Evolutionary conservation across 352 stramenopile species (phyloP).

Genomic region (Globisporangium sylvaticum): DNA sequence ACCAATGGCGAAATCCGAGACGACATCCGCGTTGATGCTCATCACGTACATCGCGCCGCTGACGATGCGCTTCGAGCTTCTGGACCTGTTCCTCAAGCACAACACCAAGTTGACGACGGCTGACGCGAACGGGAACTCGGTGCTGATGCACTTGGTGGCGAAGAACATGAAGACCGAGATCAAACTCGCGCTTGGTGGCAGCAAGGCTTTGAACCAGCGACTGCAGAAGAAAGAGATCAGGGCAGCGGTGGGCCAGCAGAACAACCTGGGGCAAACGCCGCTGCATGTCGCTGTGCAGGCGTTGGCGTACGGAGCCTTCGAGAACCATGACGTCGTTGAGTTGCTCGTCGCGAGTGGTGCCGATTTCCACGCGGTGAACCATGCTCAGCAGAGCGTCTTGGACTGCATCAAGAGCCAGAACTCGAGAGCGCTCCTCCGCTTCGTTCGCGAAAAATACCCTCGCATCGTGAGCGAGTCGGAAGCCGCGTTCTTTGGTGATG

Average conservation of each 20-base stretch:
- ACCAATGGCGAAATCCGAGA: constrained; percentile 35
- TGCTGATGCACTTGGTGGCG: constrained; percentile 52
- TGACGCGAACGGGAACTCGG: constrained; percentile 52
- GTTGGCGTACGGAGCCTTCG: constrained; percentile 49
- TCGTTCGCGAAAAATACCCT: constrained; percentile 34
- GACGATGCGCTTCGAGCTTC: constrained; percentile 36
- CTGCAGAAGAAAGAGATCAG: constrained; percentile 29
- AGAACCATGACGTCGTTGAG: constrained; percentile 48
- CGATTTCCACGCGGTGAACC: constrained; percentile 27
- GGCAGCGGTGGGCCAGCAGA: constrained; percentile 30
- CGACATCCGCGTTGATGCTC: constrained; percentile 11
- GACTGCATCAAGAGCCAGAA: constrained; percentile 50
- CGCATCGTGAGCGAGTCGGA: constrained; percentile 21
- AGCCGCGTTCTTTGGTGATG: constrained; percentile 19
- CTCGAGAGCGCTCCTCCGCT: constrained; percentile 48
- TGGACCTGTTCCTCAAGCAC: background rate
- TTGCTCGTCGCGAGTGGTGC: constrained; percentile 38
- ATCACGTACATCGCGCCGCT: constrained; percentile 14
- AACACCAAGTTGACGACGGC: constrained; percentile 36
- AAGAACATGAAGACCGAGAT: constrained; percentile 42
- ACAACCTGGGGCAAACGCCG: constrained; percentile 38
- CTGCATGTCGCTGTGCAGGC: constrained; percentile 58
- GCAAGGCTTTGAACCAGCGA: constrained; percentile 6
- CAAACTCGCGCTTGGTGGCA: constrained; percentile 35
- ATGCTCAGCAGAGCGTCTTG: constrained; percentile 30